These are phyloP conservation scores for Phytophthora pini DNA, from an alignment of 352 stramenopile species.

Conservation along the genomic window DNA sequence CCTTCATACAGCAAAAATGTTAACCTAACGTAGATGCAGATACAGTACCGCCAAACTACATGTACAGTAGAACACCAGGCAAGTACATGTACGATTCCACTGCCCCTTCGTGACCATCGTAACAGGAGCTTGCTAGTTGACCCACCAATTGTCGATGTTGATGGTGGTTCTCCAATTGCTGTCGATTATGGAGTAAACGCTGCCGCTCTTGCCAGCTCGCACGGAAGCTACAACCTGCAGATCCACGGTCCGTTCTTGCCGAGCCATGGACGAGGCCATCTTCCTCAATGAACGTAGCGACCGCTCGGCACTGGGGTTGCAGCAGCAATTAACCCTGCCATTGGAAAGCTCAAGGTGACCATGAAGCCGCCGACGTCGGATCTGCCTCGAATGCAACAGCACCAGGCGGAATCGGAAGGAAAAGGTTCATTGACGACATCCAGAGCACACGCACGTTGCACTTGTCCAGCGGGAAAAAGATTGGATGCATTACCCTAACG, in stretches of 20 bases:
- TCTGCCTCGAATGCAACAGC: slow-evolving; percentile 16
- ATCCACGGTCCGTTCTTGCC: slow-evolving; percentile 17
- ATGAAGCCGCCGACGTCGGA: slow-evolving; percentile 4
- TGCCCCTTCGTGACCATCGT: too few relatives aligned
- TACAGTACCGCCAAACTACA: too few relatives aligned
- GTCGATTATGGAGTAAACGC: neutral
- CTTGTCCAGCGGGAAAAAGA: slow-evolving; percentile 15
- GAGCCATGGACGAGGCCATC: slow-evolving; percentile 11
- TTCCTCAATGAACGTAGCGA: slow-evolving; percentile 3
- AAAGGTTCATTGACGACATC: slow-evolving; percentile 20
- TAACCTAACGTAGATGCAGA: too few relatives aligned
- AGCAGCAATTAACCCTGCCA: slow-evolving; percentile 1
- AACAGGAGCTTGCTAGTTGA: too few relatives aligned
- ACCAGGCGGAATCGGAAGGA: slow-evolving; percentile 14
- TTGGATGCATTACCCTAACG: slow-evolving; percentile 18
- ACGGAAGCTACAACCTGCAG: slow-evolving; percentile 21
- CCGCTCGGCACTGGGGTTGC: slow-evolving; percentile 16
- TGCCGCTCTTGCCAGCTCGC: neutral
- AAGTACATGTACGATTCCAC: too few relatives aligned
- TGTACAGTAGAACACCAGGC: too few relatives aligned
- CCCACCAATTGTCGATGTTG: neutral
- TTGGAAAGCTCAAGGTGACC: neutral
- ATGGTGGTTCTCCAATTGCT: neutral
- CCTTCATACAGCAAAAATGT: too few relatives aligned
- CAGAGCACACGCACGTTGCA: slow-evolving; percentile 13